These are phyloP conservation scores for Tephrocybe sp. DNA, from an alignment of 768 basidiomycete species.

Conservation along the genomic window DNA sequence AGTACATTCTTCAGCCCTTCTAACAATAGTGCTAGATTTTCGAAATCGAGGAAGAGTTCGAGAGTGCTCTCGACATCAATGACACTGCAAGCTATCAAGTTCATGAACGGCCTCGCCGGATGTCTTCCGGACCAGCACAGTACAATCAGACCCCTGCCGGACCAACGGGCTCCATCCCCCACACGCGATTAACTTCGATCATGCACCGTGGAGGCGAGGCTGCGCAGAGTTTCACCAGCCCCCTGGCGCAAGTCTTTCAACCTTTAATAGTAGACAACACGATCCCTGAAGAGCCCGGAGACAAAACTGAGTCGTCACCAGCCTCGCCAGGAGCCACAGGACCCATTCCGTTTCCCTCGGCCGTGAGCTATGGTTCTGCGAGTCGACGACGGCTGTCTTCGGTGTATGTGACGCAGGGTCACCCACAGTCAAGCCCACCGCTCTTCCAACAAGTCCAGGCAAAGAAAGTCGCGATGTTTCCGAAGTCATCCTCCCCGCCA, in stretches of 20 bases:
- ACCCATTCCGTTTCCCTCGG: conserved; percentile 17
- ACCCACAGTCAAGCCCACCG: conserved; percentile 14
- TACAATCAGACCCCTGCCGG: conserved; percentile 4
- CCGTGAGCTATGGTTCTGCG: conserved; percentile 45
- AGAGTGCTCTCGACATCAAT: conserved; percentile 54
- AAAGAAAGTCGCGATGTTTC: conserved; percentile 24
- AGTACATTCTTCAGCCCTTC: background rate
- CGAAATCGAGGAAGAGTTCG: conserved; percentile 70
- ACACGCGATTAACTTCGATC: conserved; percentile 44
- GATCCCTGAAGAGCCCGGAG: conserved; percentile 28
- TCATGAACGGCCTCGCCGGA: conserved; percentile 21
- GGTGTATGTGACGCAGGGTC: conserved; percentile 25
- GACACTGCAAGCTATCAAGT: conserved; percentile 30
- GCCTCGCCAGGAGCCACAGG: background rate
- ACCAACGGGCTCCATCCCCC: conserved; percentile 22
- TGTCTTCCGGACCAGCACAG: conserved; percentile 7
- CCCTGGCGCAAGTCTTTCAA: conserved; percentile 75
- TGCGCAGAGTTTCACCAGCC: conserved; percentile 48
- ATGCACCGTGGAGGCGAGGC: conserved; percentile 36
- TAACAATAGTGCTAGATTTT: conserved; percentile 54
- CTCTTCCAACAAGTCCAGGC: conserved; percentile 17
- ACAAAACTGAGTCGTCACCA: conserved; percentile 10
- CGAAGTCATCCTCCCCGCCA: conserved; percentile 17
- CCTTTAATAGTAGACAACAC: conserved; percentile 60
- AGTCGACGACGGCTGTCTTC: conserved; percentile 42